A percentile compares a stretch with the other conserved stretches of the same genome.
These are phyloP conservation scores for Eutrema japonicum DNA, from an alignment of 345 rosid species.

Conservation along the genomic window DNA sequence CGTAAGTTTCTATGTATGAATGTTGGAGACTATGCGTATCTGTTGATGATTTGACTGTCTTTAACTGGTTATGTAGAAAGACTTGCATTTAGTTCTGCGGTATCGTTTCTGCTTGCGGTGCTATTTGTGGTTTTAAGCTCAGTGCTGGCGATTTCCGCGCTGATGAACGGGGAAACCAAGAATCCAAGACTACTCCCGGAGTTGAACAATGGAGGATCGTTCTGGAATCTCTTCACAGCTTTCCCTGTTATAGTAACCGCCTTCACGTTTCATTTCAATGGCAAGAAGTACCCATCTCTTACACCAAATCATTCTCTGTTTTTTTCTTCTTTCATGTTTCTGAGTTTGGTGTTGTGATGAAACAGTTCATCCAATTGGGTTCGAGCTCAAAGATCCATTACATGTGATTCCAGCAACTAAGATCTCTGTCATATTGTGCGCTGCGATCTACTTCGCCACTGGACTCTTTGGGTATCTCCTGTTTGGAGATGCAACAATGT, in stretches of 20 bases:
- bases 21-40: no score
- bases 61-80: constrained; percentile 25
- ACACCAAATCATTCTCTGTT: constrained; percentile 14
- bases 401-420: constrained; percentile 63
- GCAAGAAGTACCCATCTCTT: constrained; percentile 42
- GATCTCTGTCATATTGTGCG: constrained; percentile 65
- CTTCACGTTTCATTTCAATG: constrained; percentile 93
- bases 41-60: neutral
- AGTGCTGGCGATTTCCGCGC: constrained; percentile 60
- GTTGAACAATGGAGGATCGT: constrained; percentile 53
- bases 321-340: constrained; percentile 6
- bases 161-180: constrained; percentile 63
- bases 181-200: constrained; percentile 66
- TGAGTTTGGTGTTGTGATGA: constrained; percentile 17
- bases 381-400: constrained; percentile 67
- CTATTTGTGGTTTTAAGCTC: constrained; percentile 74
- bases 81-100: constrained; percentile 38
- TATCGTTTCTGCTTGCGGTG: constrained; percentile 58
- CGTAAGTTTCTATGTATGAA: constrained; percentile 22
- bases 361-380: constrained; percentile 82
- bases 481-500: constrained; percentile 80
- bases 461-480: constrained; percentile 83
- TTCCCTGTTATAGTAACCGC: constrained; percentile 90
- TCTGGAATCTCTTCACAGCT: constrained; percentile 85
- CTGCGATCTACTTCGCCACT: constrained; percentile 61